phyloP scores from a whole-genome alignment of 768 basidiomycete genomes.

The Leccinum aurantiacum region DNA sequence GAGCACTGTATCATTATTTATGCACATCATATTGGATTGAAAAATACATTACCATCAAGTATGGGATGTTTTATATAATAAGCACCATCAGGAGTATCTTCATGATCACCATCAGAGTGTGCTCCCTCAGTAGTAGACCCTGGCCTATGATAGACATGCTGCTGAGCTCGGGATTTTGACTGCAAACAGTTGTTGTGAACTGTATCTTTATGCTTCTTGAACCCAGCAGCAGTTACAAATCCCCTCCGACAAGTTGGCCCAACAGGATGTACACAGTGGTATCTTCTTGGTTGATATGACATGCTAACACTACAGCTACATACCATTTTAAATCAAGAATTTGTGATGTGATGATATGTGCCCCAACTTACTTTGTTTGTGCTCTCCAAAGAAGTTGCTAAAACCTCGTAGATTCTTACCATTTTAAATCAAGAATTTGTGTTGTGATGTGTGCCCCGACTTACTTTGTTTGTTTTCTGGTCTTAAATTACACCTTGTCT shows the following conservation, averaged over 20 bases:
- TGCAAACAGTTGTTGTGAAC: neutral
- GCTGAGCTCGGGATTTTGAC: neutral
- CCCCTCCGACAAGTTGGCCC: neutral
- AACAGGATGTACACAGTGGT: neutral
- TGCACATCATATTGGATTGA: neutral
- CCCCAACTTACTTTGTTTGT: too few species aligned
- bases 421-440: too few species aligned
- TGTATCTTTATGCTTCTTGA: neutral
- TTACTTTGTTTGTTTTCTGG: too few species aligned
- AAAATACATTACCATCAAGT: neutral
- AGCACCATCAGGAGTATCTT: neutral
- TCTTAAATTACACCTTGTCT: too few species aligned
- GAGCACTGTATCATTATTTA: neutral
- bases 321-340: too few species aligned
- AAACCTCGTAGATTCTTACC: too few species aligned
- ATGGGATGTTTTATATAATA: neutral
- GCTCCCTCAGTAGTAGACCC: neutral
- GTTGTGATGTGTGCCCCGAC: too few species aligned
- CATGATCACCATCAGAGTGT: neutral
- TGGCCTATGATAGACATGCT: neutral
- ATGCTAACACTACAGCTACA: neutral
- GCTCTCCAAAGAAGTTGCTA: too few species aligned
- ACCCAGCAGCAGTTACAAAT: neutral
- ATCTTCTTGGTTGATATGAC: neutral
- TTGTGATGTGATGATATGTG: too few species aligned